Evolutionary conservation across 768 basidiomycete species (phyloP), one percentile per base, ranked within the genome.

Genomic region (Boletus pseudo-olivaceus): DNA sequence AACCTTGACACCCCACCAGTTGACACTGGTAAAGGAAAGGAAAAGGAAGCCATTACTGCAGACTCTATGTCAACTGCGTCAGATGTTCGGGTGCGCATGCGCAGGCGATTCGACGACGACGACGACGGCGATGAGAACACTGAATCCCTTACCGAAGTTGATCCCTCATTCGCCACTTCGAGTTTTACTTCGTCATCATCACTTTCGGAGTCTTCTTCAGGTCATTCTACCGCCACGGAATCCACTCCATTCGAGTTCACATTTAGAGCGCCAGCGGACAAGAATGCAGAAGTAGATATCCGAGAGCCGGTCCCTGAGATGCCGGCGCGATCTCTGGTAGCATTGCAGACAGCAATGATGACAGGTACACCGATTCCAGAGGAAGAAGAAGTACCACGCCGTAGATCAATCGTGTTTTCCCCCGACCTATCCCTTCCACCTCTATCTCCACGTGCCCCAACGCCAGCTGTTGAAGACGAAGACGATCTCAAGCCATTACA

Each of bases 261-360:
- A 1, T 67, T 67, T 52, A 59, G 47, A 37, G 15, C 42, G 30
- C 62, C 55, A 14, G 7, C 44, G 5, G 29, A 48, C 12, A 27
- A 8, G 19, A 37, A 49, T 30, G n/a, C 52, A 12, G 66, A 61
- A 38, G 63, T 55, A 44, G 59, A 61, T 20, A 50, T 69, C 1
- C 59, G 65, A 42, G 66, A 67, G 26, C 66, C 66, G 1, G 57
- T 67, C 7, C 66, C 66, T 17, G 67, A 68, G 30, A 45, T 57
- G 47, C 66, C 67, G 5, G 64, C 53, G 8, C 59, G 40, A 17
- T 67, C 66, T 12, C 34, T 68, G 27, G 64, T 55, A 29, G 64
- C 64, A 17, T 42, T 68, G n/a, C 66, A 67, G 38, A 51, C 51
- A 17, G 66, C 64, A 3, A 49, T 67, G 52, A 56, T 67, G 56